These are phyloP conservation scores for Cryptococcus sp. DNA, from an alignment of 1,284 basidiomycete species.

Conservation along the genomic window DNA sequence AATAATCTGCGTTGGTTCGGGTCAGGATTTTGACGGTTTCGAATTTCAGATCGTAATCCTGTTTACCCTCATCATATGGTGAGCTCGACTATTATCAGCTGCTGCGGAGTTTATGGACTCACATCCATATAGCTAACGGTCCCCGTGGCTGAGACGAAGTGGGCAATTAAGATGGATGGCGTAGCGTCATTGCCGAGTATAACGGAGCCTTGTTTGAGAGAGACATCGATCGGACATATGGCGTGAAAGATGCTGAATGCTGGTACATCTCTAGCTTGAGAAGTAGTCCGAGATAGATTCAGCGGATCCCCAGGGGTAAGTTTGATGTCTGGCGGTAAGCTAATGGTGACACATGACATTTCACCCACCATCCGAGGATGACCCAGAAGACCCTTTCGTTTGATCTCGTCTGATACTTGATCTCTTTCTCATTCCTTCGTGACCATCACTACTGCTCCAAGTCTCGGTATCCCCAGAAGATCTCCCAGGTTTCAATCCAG, in stretches of 20 bases:
- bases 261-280: neutral
- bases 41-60: constrained; percentile 67
- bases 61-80: constrained; percentile 72
- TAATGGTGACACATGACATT: no score
- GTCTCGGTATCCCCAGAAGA: neutral
- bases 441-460: neutral
- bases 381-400: neutral
- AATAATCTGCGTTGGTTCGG: constrained; percentile 71
- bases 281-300: neutral
- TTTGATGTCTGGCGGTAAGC: neutral
- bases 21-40: constrained; percentile 61
- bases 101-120: constrained; percentile 17
- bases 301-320: no score
- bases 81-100: constrained; percentile 61
- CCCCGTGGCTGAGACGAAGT: constrained; percentile 68
- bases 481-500: constrained; percentile 5
- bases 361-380: neutral
- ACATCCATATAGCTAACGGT: constrained; percentile 73
- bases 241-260: constrained; percentile 55
- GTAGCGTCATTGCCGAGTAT: constrained; percentile 79
- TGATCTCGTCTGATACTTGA: neutral
- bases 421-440: neutral
- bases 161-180: constrained; percentile 69
- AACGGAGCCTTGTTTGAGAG: constrained; percentile 67
- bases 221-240: constrained; percentile 72